Evolutionary conservation across 371 early-diverging fungal genomes (phyloP), one percentile per base, ranked within the genome.

Genomic region (Zopfochytrium polystomum): DNA sequence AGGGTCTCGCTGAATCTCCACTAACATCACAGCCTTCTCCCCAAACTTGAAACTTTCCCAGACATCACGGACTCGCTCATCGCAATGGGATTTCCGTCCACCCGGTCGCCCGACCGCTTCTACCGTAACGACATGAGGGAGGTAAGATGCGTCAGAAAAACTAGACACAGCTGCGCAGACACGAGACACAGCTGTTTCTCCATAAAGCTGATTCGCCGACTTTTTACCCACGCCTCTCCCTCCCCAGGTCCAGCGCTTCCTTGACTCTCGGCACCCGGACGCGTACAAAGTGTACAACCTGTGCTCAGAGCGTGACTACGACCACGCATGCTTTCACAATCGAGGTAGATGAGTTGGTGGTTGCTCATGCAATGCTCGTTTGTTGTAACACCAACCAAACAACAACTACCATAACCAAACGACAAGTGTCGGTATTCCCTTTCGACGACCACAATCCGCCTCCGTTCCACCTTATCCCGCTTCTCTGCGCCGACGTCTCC

Each of bases 401-500:
- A 20, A 20, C 13, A 0, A 27, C 32, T 23, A 2, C 32, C 26
- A 52, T 1, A 58, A 15, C 1, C 45, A 18, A 38, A 29, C 33
- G 32, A 7, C 42, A 31, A 74, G 82, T 75, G 49, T 70, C 77
- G 7, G 72, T 69, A 31, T 87, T 79, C 64, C 81, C 85, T 0
- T 86, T 87, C 59, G 72, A 75, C 13, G 89, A 88, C 56, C 89
- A 88, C 66, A 79, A 82, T 35, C 80, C 87, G 1, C 89, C 89
- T 1, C 82, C 85, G 2, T 78, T 88, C 52, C 58, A 73, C 9
- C 44, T 79, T 1, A 63, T 88, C 35, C 64, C 74, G 31, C 63
- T 73, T 0, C 81, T 88, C 44, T 84, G 86, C 43, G 59, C 70
- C 44, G 87, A 86, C 58, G 85, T 86, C 1, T 65, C 73, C 1